phyloP scores from a whole-genome alignment of 2,329 filamentous ascomycete genomes.

The Tolypocladium cylindrosporum region DNA sequence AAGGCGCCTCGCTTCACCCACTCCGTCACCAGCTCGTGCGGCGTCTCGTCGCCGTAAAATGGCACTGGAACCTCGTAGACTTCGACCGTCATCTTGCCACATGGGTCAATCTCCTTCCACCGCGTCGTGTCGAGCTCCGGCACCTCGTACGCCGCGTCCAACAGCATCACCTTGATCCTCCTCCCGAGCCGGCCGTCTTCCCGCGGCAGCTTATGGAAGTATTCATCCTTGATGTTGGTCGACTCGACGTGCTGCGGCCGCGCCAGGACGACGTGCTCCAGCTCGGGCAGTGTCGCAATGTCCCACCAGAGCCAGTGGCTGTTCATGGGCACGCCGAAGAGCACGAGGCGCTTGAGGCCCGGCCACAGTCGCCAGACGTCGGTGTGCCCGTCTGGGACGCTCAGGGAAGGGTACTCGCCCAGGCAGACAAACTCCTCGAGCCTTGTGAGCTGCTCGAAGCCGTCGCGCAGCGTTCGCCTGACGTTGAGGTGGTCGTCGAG shows the following conservation, averaged over 20 bases:
- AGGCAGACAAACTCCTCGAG: slow-evolving; percentile 39
- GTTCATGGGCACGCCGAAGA: slow-evolving; percentile 29
- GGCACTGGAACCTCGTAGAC: slow-evolving; percentile 27
- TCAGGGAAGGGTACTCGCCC: slow-evolving; percentile 33
- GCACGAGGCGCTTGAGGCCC: slow-evolving; percentile 27
- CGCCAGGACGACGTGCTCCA: slow-evolving; percentile 33
- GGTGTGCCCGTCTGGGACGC: slow-evolving; percentile 18
- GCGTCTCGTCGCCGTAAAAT: slow-evolving; percentile 27
- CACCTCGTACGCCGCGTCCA: slow-evolving; percentile 17
- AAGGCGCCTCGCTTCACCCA: slow-evolving; percentile 31
- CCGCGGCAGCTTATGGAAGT: slow-evolving; percentile 23
- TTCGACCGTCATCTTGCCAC: slow-evolving; percentile 26
- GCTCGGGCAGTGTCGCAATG: slow-evolving; percentile 22
- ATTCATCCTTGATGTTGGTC: slow-evolving; percentile 29
- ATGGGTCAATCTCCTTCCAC: slow-evolving; percentile 25
- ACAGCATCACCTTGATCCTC: slow-evolving; percentile 20
- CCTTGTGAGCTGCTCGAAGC: slow-evolving; percentile 29
- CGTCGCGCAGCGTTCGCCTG: slow-evolving; percentile 30
- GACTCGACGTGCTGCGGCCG: slow-evolving; percentile 20
- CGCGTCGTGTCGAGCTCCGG: slow-evolving; percentile 13
- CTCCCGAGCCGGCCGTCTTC: slow-evolving; percentile 15
- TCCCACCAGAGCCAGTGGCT: slow-evolving; percentile 28
- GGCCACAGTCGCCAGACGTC: slow-evolving; percentile 34
- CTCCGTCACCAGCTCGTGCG: slow-evolving; percentile 24
- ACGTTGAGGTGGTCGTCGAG: slow-evolving; percentile 30